These are phyloP conservation scores for Globisporangium apiculatum DNA, from an alignment of 352 stramenopile genomes.

Conservation along the genomic window DNA sequence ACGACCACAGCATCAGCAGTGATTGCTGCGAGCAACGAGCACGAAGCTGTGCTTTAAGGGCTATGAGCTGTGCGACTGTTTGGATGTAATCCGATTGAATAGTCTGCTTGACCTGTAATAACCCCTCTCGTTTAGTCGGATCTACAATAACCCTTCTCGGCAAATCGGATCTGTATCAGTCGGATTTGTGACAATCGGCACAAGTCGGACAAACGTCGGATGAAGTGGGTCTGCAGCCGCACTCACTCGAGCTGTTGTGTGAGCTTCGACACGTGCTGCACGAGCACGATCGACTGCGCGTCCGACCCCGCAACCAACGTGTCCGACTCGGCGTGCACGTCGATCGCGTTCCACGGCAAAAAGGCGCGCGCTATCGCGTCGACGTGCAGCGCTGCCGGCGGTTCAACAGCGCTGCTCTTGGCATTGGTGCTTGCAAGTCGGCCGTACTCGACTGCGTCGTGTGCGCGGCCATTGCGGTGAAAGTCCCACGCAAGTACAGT, in stretches of 20 bases:
- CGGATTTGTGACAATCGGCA: too few species aligned
- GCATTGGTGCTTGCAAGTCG: constrained; percentile 14
- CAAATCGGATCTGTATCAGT: too few species aligned
- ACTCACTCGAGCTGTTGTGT: constrained; percentile 1
- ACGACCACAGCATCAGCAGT: not conserved
- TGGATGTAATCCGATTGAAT: too few species aligned
- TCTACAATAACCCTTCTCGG: too few species aligned
- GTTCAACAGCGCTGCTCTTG: not conserved
- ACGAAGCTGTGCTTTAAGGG: constrained; percentile 4
- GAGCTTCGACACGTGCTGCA: constrained; percentile 48
- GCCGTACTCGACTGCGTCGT: constrained; percentile 60
- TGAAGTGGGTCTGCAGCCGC: too few species aligned
- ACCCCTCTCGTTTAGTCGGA: too few species aligned
- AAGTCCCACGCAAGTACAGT: constrained; percentile 72
- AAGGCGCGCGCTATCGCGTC: constrained; percentile 28
- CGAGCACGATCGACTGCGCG: constrained; percentile 61
- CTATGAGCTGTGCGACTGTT: not conserved
- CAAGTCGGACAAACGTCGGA: too few species aligned
- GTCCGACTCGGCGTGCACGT: constrained; percentile 65
- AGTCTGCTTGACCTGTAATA: too few species aligned
- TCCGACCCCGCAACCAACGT: constrained; percentile 70
- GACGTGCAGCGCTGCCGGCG: constrained; percentile 25
- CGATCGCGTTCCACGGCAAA: constrained; percentile 59
- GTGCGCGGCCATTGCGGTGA: constrained; percentile 35
- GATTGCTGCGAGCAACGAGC: not conserved